Evolutionary conservation across 2,329 filamentous ascomycete genomes (phyloP).

Genomic region (Claviceps cyperi): DNA sequence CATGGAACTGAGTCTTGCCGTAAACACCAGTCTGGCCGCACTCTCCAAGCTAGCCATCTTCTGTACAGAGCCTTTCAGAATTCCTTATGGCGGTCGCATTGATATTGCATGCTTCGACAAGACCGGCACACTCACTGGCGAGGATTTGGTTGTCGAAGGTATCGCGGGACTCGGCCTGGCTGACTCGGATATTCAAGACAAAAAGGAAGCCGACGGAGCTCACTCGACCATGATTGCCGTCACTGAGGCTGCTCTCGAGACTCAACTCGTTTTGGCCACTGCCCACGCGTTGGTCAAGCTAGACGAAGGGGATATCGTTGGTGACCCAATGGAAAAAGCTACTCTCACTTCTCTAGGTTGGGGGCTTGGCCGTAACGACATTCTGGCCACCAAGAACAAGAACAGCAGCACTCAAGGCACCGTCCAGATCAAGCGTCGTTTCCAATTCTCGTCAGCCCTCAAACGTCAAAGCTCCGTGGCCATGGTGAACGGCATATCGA

Average conservation of each 20-base stretch:
- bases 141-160: slow-evolving; percentile 92
- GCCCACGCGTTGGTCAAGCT: slow-evolving; percentile 92
- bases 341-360: slow-evolving; percentile 81
- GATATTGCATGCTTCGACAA: slow-evolving; percentile 98
- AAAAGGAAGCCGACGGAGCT: slow-evolving; percentile 61
- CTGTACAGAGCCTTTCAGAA: slow-evolving; percentile 97
- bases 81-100: slow-evolving; percentile 87
- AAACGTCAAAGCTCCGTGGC: slow-evolving; percentile 95
- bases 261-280: slow-evolving; percentile 83
- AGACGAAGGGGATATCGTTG: slow-evolving; percentile 92
- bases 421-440: slow-evolving; percentile 89
- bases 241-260: slow-evolving; percentile 57
- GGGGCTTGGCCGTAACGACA: slow-evolving; percentile 82
- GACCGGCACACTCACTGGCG: slow-evolving; percentile 90
- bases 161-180: slow-evolving; percentile 78
- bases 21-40: slow-evolving; percentile 92
- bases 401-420: slow-evolving; percentile 38
- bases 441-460: slow-evolving; percentile 93
- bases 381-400: slow-evolving; percentile 47
- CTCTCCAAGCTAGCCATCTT: slow-evolving; percentile 94
- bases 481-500: slow-evolving; percentile 58
- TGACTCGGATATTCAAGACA: slow-evolving; percentile 47
- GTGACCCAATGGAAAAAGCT: slow-evolving; percentile 98
- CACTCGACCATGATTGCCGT: slow-evolving; percentile 67
- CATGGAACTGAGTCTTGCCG: slow-evolving; percentile 94